Conservation (phyloP, 306 rosid genomes). For the Medicago ruthenica region DNA sequence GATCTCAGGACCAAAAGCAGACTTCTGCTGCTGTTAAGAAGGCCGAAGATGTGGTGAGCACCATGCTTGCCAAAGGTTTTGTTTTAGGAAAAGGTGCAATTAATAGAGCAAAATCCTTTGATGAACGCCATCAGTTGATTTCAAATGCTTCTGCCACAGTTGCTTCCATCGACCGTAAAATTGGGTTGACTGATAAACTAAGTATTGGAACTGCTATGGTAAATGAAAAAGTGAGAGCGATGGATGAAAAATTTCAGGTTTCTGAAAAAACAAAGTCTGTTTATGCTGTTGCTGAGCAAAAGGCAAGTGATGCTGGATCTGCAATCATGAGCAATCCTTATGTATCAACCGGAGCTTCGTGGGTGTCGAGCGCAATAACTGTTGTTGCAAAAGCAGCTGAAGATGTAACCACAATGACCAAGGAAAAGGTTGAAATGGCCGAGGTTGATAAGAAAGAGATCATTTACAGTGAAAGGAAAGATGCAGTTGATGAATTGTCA, state of each 20-base stretch:
- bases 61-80: conserved; percentile 80
- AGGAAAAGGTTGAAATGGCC: conserved; percentile 70
- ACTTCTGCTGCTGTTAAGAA: conserved; percentile 54
- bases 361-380: conserved; percentile 63
- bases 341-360: conserved; percentile 64
- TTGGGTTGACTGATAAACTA: conserved; percentile 65
- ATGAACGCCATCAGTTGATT: conserved; percentile 64
- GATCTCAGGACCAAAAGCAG: conserved; percentile 47
- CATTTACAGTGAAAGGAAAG: conserved; percentile 48
- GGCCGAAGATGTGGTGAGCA: conserved; percentile 80
- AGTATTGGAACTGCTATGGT: conserved; percentile 63
- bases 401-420: conserved; percentile 65
- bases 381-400: conserved; percentile 70
- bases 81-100: conserved; percentile 78
- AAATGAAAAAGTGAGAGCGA: conserved; percentile 68
- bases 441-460: conserved; percentile 71
- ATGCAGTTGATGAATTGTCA: conserved; percentile 49
- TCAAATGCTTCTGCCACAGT: conserved; percentile 72
- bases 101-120: conserved; percentile 67
- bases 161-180: conserved; percentile 64
- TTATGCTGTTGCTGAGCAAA: conserved; percentile 67
- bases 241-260: conserved; percentile 65
- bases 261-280: conserved; percentile 67
- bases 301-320: conserved; percentile 65
- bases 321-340: conserved; percentile 70